A percentile compares a stretch with the other conserved stretches of the same genome.
These are phyloP conservation scores for Mycena maculata DNA, from an alignment of 768 basidiomycete genomes.

Conservation along the genomic window DNA sequence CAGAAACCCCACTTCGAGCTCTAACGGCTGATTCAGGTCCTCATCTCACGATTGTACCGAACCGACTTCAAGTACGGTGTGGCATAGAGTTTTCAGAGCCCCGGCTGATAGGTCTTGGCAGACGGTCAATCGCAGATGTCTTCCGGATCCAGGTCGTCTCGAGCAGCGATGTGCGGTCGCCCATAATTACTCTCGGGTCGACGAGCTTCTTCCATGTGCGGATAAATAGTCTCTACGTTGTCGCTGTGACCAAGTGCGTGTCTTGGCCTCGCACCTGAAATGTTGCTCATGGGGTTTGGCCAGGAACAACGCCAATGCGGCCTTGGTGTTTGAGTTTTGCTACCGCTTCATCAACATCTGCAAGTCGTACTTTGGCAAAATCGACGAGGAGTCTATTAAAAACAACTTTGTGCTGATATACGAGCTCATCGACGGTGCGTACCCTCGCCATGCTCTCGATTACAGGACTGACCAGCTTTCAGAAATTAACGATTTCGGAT, in stretches of 20 bases:
- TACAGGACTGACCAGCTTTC: conserved; percentile 5
- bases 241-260: conserved; percentile 93
- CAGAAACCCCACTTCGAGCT: conserved; percentile 18
- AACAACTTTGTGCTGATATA: conserved; percentile 99
- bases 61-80: conserved; percentile 92
- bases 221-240: conserved; percentile 94
- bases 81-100: conserved; percentile 3
- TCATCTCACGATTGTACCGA: conserved; percentile 95
- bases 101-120: conserved; percentile 43
- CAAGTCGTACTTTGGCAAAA: conserved; percentile 96
- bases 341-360: conserved; percentile 96
- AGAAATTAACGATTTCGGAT: conserved; percentile 99
- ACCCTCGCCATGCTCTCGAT: not conserved
- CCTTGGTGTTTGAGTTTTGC: conserved; percentile 97
- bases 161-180: conserved; percentile 95
- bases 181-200: conserved; percentile 96
- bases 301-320: conserved; percentile 98
- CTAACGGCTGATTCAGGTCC: conserved; percentile 68
- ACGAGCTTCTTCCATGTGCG: conserved; percentile 99
- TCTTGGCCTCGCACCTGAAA: not conserved
- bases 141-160: conserved; percentile 99
- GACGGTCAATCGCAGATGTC: conserved; percentile 96
- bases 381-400: conserved; percentile 98
- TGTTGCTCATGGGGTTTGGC: not conserved
- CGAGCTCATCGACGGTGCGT: conserved; percentile 94